These are phyloP conservation scores for Quillaja saponaria DNA, from an alignment of 306 rosid species.

Conservation along the genomic window DNA sequence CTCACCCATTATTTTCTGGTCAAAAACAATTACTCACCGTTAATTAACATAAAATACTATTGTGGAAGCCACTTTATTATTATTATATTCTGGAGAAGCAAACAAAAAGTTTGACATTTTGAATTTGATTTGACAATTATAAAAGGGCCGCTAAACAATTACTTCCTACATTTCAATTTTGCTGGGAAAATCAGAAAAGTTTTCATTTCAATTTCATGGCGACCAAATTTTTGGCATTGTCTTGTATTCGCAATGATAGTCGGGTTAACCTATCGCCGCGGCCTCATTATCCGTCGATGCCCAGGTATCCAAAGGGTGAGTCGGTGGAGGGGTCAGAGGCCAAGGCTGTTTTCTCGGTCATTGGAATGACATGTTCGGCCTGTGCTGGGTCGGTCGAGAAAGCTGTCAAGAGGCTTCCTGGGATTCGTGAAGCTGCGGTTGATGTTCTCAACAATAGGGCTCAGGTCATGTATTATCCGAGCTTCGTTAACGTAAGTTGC, in stretches of 20 bases:
- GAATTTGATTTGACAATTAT: no score
- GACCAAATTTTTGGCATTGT: conserved; percentile 46
- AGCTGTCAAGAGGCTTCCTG: conserved; percentile 69
- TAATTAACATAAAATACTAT: no score
- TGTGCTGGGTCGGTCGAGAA: conserved; percentile 80
- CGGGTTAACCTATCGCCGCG: conserved; percentile 36
- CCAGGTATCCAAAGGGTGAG: conserved; percentile 52
- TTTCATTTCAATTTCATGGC: no score
- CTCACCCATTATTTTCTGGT: no score
- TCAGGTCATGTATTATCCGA: conserved; percentile 57
- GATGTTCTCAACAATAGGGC: conserved; percentile 74
- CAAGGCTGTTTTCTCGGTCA: conserved; percentile 55
- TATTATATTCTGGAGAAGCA: no score
- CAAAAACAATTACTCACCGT: no score
- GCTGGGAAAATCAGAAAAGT: no score
- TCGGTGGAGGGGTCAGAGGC: conserved; percentile 29
- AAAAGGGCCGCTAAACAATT: no score
- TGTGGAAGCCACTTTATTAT: no score
- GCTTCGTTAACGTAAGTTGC: conserved; percentile 55
- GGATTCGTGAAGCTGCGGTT: conserved; percentile 64
- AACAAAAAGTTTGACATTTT: no score
- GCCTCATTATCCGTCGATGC: conserved; percentile 82
- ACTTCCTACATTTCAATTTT: no score
- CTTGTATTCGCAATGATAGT: conserved; percentile 41
- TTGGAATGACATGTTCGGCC: conserved; percentile 77